Base-by-base conservation (phyloP, 352 stramenopile species). In the Globisporangium nodosum region DNA sequence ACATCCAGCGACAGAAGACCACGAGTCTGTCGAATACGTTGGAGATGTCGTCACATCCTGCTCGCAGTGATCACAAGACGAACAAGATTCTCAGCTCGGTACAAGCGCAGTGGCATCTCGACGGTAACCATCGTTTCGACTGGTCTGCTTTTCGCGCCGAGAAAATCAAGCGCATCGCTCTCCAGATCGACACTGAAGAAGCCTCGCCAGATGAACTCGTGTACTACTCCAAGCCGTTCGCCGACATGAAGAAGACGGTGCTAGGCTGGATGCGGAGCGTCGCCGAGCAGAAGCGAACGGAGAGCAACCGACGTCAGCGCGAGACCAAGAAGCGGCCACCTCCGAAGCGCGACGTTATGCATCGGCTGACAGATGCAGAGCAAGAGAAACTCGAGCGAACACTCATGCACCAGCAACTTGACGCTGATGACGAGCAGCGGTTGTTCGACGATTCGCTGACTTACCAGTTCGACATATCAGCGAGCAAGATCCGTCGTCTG, bases 151-250 rank as follows among this genome's bases (percentile, higher is more conserved):
- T 74, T 42, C 63, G 71, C 12, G 33, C 37, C 4, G 48, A 59
- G 5, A 67, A 64, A 11, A 20, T n/a, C 3, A 37, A 47, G 12
- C 42, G 33, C 20, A 9, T 60, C 20, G 12, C 27, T 5, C 13
- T 18, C 18, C 18, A 47, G 27, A 18, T 24, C 3, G 33, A 21
- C 11, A 33, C 12, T 9, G 30, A 20, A 24, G 31, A 15, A 1
- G 13, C 33, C 16, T 35, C 49, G 4, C 2, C 45, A 35, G n/a
- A 54, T 9, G 65, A 83, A 27, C 69, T 90, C 13, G 71, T 74
- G 27, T 80, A 74, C 40, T 90, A 83, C 61, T 79, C 77, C 0
- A 65, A 69, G 43, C 68, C 69, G 0, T 69, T 76, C n/a, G 69
- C 63, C 13, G 47, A 87, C 20, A 70, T 90, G 58, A 73, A 72